Conservation (phyloP, 257 asterid species). For the Gentiana dahurica region DNA sequence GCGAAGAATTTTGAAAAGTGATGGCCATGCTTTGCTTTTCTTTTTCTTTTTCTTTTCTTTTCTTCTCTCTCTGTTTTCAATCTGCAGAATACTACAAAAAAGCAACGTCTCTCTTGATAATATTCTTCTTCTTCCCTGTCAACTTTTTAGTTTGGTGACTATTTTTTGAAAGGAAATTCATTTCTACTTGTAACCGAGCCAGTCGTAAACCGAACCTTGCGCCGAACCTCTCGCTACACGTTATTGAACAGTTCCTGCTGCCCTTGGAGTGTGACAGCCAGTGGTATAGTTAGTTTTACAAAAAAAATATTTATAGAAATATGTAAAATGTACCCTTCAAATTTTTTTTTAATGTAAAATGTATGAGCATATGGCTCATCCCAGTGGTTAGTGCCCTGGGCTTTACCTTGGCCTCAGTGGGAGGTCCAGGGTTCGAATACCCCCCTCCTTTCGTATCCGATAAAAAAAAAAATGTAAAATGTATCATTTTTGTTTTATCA, state of each 20-base stretch:
- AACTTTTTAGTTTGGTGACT: neutral
- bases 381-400: too few species aligned
- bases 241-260: constrained; percentile 10
- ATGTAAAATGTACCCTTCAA: too few species aligned
- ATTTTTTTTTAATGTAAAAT: too few species aligned
- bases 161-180: neutral
- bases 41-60: neutral
- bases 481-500: too few species aligned
- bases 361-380: too few species aligned
- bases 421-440: too few species aligned
- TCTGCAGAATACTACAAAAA: neutral
- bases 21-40: constrained; percentile 1
- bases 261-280: constrained; percentile 12
- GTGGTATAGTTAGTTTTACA: too few species aligned
- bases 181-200: constrained; percentile 8
- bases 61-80: neutral
- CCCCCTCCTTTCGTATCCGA: too few species aligned
- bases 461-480: too few species aligned
- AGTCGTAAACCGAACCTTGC: constrained; percentile 30
- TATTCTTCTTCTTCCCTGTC: neutral
- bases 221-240: constrained; percentile 52
- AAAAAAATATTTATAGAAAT: too few species aligned
- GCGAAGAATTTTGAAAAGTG: neutral
- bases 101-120: constrained; percentile 6
- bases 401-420: too few species aligned